Percentiles rank a stretch among this genome's conserved stretches.
Conservation (phyloP, 306 rosid species). For the Rosa rugosa region DNA sequence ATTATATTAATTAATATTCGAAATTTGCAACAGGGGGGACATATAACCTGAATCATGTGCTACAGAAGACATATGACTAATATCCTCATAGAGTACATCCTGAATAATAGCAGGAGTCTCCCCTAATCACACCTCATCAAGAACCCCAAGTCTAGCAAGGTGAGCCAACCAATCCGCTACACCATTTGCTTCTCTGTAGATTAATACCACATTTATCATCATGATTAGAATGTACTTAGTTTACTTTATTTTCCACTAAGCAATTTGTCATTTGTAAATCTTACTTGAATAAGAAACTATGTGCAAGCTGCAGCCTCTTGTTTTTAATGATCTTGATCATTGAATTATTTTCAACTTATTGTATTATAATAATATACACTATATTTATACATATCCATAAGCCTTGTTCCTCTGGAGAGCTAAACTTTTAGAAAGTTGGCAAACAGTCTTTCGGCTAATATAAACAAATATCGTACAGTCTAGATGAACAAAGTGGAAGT, state of each 20-base stretch:
- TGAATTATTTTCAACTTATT: conserved; percentile 17
- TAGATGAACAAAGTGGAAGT: conserved; percentile 57
- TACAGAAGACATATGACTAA: too few relatives aligned
- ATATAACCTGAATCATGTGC: too few relatives aligned
- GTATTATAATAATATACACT: neutral
- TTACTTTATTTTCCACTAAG: conserved; percentile 25
- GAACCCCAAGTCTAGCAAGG: too few relatives aligned
- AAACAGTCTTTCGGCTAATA: conserved; percentile 27
- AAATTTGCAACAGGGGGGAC: too few relatives aligned
- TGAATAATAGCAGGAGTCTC: too few relatives aligned
- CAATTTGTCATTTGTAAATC: conserved; percentile 25
- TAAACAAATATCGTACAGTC: conserved; percentile 29
- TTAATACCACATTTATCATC: conserved; percentile 17
- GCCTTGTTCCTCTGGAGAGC: conserved; percentile 29
- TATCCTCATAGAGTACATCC: too few relatives aligned
- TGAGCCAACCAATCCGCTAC: too few relatives aligned
- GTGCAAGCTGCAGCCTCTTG: conserved; percentile 1
- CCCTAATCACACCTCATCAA: too few relatives aligned
- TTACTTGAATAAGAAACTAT: conserved; percentile 37
- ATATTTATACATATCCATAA: conserved; percentile 27
- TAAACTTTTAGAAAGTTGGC: conserved; percentile 41
- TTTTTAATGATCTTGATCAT: conserved; percentile 10
- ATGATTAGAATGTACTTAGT: conserved; percentile 26
- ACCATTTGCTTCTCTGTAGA: too few relatives aligned
- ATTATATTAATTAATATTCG: too few relatives aligned